A percentile compares a stretch with the other conserved stretches of the same genome.
These are phyloP conservation scores for Lodderomyces beijingensis DNA, from an alignment of 1,139 yeast species.

Conservation along the genomic window DNA sequence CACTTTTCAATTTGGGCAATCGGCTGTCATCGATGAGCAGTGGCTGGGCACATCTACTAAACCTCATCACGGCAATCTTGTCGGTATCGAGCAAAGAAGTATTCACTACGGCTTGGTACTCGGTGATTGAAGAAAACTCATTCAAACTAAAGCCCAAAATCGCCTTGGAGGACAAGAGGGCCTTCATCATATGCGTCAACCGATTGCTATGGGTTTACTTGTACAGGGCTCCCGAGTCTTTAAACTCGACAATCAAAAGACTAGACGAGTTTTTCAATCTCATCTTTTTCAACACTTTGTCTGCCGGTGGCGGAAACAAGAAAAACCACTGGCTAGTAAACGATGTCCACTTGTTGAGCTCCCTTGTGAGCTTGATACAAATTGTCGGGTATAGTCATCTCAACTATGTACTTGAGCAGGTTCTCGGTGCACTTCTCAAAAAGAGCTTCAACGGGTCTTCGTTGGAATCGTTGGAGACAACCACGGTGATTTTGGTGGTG, in stretches of 20 bases:
- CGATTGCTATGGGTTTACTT: conserved; percentile 86
- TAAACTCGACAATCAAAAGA: conserved; percentile 74
- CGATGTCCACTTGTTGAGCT: conserved; percentile 57
- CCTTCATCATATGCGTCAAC: conserved; percentile 61
- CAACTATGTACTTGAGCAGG: conserved; percentile 74
- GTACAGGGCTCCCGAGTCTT: conserved; percentile 80
- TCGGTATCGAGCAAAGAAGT: conserved; percentile 79
- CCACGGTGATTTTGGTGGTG: conserved; percentile 64
- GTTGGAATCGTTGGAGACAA: conserved; percentile 64
- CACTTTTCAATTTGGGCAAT: conserved; percentile 4
- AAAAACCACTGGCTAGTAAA: conserved; percentile 71
- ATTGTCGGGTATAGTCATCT: conserved; percentile 76
- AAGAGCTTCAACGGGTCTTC: conserved; percentile 50
- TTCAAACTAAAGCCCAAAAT: conserved; percentile 36
- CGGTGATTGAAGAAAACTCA: conserved; percentile 52
- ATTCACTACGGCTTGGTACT: conserved; percentile 73
- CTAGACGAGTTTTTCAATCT: conserved; percentile 49
- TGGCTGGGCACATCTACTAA: conserved; percentile 71
- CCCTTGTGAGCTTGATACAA: conserved; percentile 68
- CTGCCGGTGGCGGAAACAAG: conserved; percentile 35
- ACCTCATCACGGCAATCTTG: conserved; percentile 66
- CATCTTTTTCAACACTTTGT: conserved; percentile 40
- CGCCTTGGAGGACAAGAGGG: conserved; percentile 55
- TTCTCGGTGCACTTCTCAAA: conserved; percentile 59
- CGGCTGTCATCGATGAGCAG: conserved; percentile 21